Evolutionary conservation across 192 early-diverging fungal genomes (phyloP), one percentile per base, ranked within the genome.

Genomic region (Linnemannia hyalina): DNA sequence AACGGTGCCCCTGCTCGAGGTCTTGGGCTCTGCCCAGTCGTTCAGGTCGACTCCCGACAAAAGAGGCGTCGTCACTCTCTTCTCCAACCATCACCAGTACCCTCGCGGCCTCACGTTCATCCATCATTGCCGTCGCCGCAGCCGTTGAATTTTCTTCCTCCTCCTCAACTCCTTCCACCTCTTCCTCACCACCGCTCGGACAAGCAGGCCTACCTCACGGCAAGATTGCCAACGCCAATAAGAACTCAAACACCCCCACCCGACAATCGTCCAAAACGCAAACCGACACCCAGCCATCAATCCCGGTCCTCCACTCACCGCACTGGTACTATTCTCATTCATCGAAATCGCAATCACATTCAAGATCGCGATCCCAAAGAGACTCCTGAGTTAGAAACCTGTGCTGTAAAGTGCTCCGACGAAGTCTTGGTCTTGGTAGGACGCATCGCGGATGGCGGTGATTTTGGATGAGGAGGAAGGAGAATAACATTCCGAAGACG

Each of bases 341-440:
- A 76, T 87, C 6, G 86, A 74, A 20, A 72, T 65, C 8, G 82
- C 49, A 54, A 87, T 83, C 18, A 80, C 83, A 23, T 82, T 83
- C 46, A 88, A 52, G 69, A 88, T 77, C 9, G 87, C 82, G 8
- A 83, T 57, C 3, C 87, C 87, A 47, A 88, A 82, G 46, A 78
- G 82, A 15, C 76, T 79, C 16, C 87, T 82, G 5, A 88, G 65
- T 44, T 88, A 82, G 3, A 82, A 42, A 18, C 82, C 82, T 29
- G 87, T 83, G 63, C 74, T 83, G 38, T 88, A 88, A 1, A 88
- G 74, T 4, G 82, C 87, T 0, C 87, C 82, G 2, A 88, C 70
- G 20, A 83, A 38, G 4, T 77, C 82, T 35, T 83, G 82, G 29
- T 88, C 87, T 18, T 79, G 70, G 54, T 82, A 77, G 2, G 49